phyloP scores from a whole-genome alignment of 345 rosid genomes.

The Populus simonii region DNA sequence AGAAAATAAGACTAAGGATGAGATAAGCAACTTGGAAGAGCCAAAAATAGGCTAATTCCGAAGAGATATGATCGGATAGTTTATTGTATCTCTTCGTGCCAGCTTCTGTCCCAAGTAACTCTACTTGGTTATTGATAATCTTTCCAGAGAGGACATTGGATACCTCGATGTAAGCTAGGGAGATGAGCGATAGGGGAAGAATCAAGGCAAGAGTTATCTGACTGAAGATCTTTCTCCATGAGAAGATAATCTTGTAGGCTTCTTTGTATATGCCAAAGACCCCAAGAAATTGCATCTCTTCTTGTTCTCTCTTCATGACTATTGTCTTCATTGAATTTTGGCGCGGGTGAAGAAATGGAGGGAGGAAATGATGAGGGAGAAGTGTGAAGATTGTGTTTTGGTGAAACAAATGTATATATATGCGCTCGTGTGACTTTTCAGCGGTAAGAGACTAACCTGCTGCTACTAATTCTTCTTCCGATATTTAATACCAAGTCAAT shows the following conservation, averaged over 20 bases:
- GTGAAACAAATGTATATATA: no score
- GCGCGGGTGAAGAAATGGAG: neutral
- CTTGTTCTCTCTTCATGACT: constrained; percentile 54
- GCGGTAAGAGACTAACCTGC: no score
- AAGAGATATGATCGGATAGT: constrained; percentile 26
- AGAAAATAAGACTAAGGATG: neutral
- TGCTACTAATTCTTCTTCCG: no score
- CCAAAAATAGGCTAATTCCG: constrained; percentile 23
- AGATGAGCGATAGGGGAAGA: constrained; percentile 55
- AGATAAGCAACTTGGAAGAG: constrained; percentile 18
- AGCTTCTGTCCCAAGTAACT: constrained; percentile 19
- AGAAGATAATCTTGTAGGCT: constrained; percentile 39
- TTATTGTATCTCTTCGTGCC: constrained; percentile 23
- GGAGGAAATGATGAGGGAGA: neutral
- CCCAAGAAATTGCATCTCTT: constrained; percentile 57
- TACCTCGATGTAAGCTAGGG: constrained; percentile 41
- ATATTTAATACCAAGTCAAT: no score
- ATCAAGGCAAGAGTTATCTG: constrained; percentile 45
- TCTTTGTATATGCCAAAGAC: constrained; percentile 41
- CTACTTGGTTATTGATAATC: constrained; percentile 19
- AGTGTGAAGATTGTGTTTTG: neutral
- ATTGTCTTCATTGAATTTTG: neutral
- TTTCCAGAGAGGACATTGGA: constrained; percentile 24
- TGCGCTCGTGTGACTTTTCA: no score
- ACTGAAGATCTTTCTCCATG: constrained; percentile 47